Evolutionary conservation across 2,329 filamentous ascomycete species (phyloP).

Genomic region (Cadophora malorum): DNA sequence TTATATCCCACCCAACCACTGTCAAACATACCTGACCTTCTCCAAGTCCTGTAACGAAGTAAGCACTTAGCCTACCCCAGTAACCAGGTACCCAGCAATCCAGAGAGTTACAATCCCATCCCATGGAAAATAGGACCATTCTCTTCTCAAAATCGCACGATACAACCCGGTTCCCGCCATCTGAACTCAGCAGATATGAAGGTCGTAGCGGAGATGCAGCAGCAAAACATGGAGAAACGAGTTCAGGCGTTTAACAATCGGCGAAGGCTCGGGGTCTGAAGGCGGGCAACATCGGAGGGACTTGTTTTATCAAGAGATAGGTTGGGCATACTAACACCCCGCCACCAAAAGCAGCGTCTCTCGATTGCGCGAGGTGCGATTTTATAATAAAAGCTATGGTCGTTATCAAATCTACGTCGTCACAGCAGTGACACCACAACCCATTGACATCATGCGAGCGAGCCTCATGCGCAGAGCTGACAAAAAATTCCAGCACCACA

Average conservation of each 20-base stretch:
- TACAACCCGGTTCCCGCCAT: slow-evolving; percentile 18
- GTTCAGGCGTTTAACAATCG: slow-evolving; percentile 18
- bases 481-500: slow-evolving; percentile 20
- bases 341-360: not conserved
- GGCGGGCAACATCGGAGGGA: not conserved
- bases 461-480: slow-evolving; percentile 26
- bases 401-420: slow-evolving; percentile 11
- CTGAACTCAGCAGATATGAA: not conserved
- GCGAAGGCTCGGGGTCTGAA: slow-evolving; percentile 28
- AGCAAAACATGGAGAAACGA: no score
- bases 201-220: not conserved
- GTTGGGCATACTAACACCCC: not conserved
- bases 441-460: slow-evolving; percentile 30
- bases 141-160: slow-evolving; percentile 7
- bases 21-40: not conserved
- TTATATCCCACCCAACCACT: slow-evolving; percentile 1
- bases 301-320: not conserved
- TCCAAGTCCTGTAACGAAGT: not conserved
- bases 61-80: not conserved
- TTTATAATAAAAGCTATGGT: not conserved
- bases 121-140: slow-evolving; percentile 11
- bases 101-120: slow-evolving; percentile 2
- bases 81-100: not conserved
- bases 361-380: no score
- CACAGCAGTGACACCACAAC: slow-evolving; percentile 26